A percentile compares a stretch with the other conserved stretches of the same genome.
These are phyloP conservation scores for Bidens hawaiensis DNA, from an alignment of 140 eudicot species.

Conservation along the genomic window DNA sequence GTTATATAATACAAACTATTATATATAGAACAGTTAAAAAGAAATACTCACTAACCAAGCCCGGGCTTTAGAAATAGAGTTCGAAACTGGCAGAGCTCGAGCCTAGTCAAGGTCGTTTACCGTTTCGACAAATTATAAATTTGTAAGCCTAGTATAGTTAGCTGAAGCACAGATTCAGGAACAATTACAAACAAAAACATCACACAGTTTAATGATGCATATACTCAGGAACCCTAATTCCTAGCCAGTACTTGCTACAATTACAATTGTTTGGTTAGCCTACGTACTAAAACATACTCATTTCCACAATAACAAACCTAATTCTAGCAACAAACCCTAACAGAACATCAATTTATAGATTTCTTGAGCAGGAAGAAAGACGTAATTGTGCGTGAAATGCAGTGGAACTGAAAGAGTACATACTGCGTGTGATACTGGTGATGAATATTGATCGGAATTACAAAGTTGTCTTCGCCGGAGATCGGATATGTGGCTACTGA, in stretches of 20 bases:
- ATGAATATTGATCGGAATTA: background rate
- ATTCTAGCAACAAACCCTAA: background rate
- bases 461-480: conserved; percentile 15
- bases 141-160: no score
- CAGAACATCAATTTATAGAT: background rate
- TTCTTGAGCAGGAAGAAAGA: conserved; percentile 34
- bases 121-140: no score
- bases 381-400: conserved; percentile 1
- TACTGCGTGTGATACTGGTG: conserved; percentile 3
- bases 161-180: background rate
- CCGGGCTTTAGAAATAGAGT: no score
- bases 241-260: background rate
- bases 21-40: no score
- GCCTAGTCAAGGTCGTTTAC: no score
- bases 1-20: no score
- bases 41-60: no score
- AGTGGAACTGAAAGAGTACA: conserved; percentile 16
- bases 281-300: background rate
- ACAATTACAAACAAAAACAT: background rate
- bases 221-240: background rate
- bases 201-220: no score
- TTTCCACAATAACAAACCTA: background rate
- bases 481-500: conserved; percentile 16
- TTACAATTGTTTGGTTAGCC: background rate
- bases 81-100: no score